These are phyloP conservation scores for Linum lewisii DNA, from an alignment of 345 rosid genomes.

Conservation along the genomic window DNA sequence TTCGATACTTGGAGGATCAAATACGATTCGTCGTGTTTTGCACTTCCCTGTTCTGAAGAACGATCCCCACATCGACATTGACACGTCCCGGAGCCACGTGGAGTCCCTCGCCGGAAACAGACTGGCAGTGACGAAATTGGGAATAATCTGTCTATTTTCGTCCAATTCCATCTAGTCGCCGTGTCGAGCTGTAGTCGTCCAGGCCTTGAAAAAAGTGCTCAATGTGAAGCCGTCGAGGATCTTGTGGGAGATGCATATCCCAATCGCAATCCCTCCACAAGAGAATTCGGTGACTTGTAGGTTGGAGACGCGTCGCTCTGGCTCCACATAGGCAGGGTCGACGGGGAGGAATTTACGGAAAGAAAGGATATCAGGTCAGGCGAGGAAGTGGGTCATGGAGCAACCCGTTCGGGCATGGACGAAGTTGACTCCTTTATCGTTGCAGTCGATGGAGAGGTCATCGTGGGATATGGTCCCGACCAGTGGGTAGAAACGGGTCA, in stretches of 20 bases:
- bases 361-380: slow-evolving; percentile 9
- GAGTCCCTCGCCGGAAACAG: slow-evolving; percentile 31
- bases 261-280: slow-evolving; percentile 13
- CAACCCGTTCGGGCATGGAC: slow-evolving; percentile 11
- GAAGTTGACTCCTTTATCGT: slow-evolving; percentile 16
- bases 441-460: slow-evolving; percentile 14
- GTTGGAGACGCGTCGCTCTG: slow-evolving; percentile 15
- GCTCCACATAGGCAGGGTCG: background rate
- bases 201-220: slow-evolving; percentile 9
- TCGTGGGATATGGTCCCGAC: slow-evolving; percentile 12
- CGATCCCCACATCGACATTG: slow-evolving; percentile 22
- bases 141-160: background rate
- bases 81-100: slow-evolving; percentile 21
- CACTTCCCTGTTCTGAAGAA: slow-evolving; percentile 24
- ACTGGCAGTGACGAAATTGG: slow-evolving; percentile 18
- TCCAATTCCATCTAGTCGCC: background rate
- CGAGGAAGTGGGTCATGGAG: slow-evolving; percentile 12
- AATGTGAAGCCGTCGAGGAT: slow-evolving; percentile 14
- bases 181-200: slow-evolving; percentile 8
- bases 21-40: slow-evolving; percentile 14
- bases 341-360: slow-evolving; percentile 5
- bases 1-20: slow-evolving; percentile 1
- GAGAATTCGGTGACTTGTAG: slow-evolving; percentile 13
- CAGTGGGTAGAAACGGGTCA: slow-evolving; percentile 13
- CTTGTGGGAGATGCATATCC: slow-evolving; percentile 16